Conservation (phyloP, 106 monocot genomes). For the Apostasia shenzhenica region DNA sequence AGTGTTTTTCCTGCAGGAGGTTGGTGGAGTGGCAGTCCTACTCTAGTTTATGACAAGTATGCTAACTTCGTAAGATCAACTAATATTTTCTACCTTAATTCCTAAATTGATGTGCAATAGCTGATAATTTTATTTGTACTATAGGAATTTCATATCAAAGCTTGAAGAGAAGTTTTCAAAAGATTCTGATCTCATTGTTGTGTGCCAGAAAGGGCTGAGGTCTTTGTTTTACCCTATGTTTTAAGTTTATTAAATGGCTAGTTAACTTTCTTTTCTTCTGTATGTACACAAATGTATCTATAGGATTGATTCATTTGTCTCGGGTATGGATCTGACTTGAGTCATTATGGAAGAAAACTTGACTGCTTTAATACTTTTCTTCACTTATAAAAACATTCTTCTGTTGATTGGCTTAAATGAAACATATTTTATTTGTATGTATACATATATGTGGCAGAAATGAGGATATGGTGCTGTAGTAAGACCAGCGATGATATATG, state of each 20-base stretch:
- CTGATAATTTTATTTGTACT: constrained; percentile 6
- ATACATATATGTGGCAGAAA: no score
- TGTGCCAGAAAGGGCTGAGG: constrained; percentile 93
- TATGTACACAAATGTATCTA: no score
- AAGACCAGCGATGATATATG: no score
- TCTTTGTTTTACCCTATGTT: constrained; percentile 3
- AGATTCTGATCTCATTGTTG: constrained; percentile 75
- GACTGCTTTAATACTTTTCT: no score
- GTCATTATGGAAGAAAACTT: no score
- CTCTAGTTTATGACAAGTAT: constrained; percentile 58
- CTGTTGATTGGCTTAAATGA: no score
- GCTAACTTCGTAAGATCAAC: constrained; percentile 6
- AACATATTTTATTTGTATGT: no score
- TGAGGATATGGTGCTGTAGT: no score
- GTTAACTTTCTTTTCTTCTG: no score
- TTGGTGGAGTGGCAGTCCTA: constrained; percentile 94
- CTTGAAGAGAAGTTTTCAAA: constrained; percentile 82
- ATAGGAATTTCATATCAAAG: constrained; percentile 65
- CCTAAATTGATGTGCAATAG: neutral
- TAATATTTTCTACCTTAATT: neutral
- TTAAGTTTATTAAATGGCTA: neutral
- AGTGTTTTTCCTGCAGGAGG: constrained; percentile 52
- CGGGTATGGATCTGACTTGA: no score
- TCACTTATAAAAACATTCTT: no score
- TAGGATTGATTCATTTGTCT: no score